A percentile compares a stretch with the other conserved stretches of the same genome.
These are phyloP conservation scores for Metschnikowia chrysomelidarum DNA, from an alignment of 805 yeast species.

Conservation along the genomic window DNA sequence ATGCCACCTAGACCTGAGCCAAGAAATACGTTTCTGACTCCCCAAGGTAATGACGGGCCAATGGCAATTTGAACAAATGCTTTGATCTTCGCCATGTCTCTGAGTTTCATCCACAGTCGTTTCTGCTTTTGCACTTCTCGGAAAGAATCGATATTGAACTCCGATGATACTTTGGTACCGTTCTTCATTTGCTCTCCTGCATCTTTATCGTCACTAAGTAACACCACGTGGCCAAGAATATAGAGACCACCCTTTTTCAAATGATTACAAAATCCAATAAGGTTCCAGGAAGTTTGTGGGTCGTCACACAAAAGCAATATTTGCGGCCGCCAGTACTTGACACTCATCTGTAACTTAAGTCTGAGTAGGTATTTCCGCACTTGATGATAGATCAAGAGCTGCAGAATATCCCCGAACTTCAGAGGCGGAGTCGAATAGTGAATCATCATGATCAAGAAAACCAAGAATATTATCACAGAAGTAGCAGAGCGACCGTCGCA, in stretches of 20 bases:
- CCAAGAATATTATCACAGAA: conserved; percentile 62
- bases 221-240: conserved; percentile 86
- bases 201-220: conserved; percentile 48
- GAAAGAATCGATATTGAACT: conserved; percentile 44
- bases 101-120: conserved; percentile 76
- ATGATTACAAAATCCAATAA: conserved; percentile 90
- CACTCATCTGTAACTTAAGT: conserved; percentile 80
- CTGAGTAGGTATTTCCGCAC: conserved; percentile 86
- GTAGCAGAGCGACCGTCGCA: conserved; percentile 92
- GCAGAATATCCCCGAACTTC: conserved; percentile 98
- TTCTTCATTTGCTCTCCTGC: not conserved
- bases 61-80: conserved; percentile 93
- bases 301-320: conserved; percentile 83
- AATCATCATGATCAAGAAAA: conserved; percentile 68
- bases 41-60: conserved; percentile 90
- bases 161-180: conserved; percentile 17
- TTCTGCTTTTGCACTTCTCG: conserved; percentile 71
- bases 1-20: conserved; percentile 98
- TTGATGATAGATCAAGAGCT: conserved; percentile 91
- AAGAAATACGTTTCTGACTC: conserved; percentile 84
- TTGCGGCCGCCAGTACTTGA: conserved; percentile 98
- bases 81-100: conserved; percentile 76
- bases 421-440: conserved; percentile 93
- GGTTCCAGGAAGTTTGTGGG: conserved; percentile 88
- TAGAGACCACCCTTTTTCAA: conserved; percentile 94